A percentile compares a stretch with the other conserved stretches of the same genome.
Conservation (phyloP, 805 yeast genomes). For the Ogataea wickerhamii region DNA sequence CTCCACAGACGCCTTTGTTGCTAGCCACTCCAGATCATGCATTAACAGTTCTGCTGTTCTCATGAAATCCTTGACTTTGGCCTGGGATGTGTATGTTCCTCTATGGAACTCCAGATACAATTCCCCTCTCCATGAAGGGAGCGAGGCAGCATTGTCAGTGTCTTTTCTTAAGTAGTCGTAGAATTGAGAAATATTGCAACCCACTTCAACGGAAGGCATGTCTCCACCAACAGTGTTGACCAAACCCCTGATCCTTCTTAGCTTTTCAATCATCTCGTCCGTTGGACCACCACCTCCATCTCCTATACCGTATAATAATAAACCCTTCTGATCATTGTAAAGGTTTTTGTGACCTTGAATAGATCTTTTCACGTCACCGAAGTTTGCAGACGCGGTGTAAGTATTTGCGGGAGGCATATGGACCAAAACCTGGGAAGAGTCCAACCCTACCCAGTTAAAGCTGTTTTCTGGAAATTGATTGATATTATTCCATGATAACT, state of each 20-base stretch:
- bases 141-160: constrained; percentile 59
- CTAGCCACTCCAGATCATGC: constrained; percentile 82
- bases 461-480: constrained; percentile 86
- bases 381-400: constrained; percentile 88
- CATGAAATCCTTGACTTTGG: constrained; percentile 77
- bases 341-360: constrained; percentile 78
- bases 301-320: constrained; percentile 86
- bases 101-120: constrained; percentile 92
- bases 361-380: constrained; percentile 87
- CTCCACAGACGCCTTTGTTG: constrained; percentile 67
- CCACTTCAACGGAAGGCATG: constrained; percentile 78
- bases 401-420: constrained; percentile 99
- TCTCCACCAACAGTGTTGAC: constrained; percentile 70
- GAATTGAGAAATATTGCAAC: constrained; percentile 76
- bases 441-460: constrained; percentile 93
- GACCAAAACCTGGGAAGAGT: constrained; percentile 87
- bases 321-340: constrained; percentile 74
- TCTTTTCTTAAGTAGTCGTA: constrained; percentile 60
- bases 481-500: constrained; percentile 94
- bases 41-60: constrained; percentile 70
- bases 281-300: constrained; percentile 99
- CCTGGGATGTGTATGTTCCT: constrained; percentile 96
- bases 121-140: constrained; percentile 93
- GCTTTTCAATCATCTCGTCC: constrained; percentile 87
- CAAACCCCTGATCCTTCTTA: constrained; percentile 87